A percentile compares a stretch with the other conserved stretches of the same genome.
Conservation (phyloP, 331 rosid genomes). For the Telfairia occidentalis region DNA sequence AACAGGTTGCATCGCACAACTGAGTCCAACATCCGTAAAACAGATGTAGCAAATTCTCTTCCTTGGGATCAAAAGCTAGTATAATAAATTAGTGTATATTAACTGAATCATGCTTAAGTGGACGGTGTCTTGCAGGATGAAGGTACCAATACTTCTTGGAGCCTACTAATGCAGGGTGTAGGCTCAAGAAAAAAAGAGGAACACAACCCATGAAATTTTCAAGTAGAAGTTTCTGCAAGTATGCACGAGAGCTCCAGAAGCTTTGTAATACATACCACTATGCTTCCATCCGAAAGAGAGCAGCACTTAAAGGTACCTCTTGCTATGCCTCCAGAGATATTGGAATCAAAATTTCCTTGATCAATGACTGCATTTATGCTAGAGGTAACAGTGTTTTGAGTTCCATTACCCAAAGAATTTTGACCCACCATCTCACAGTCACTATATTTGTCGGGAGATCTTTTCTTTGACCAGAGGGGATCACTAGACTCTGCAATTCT, state of each 20-base stretch:
- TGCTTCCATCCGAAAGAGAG: constrained; percentile 81
- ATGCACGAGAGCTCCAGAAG: constrained; percentile 21
- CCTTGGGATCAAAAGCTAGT: not conserved
- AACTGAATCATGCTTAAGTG: not conserved
- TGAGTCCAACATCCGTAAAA: not conserved
- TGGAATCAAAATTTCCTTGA: constrained; percentile 65
- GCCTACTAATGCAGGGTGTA: not conserved
- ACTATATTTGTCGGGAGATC: constrained; percentile 18
- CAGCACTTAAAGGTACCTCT: constrained; percentile 66
- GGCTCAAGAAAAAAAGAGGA: not conserved
- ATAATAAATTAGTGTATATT: not conserved
- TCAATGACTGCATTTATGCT: constrained; percentile 47
- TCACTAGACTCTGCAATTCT: constrained; percentile 71
- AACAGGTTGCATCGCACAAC: not conserved
- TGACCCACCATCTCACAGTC: constrained; percentile 24
- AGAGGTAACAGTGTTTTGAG: constrained; percentile 27
- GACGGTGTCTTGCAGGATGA: not conserved
- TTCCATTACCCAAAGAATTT: constrained; percentile 20
- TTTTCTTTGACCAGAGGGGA: constrained; percentile 71
- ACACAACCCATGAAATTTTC: not conserved
- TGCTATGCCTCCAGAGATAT: constrained; percentile 62
- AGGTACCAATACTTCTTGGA: not conserved
- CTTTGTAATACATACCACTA: constrained; percentile 69
- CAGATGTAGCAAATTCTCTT: not conserved
- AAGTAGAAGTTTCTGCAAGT: not conserved